Evolutionary conservation across 1,284 basidiomycete genomes (phyloP), one percentile per base, ranked within the genome.

Genomic region (Bjerkandera adusta): DNA sequence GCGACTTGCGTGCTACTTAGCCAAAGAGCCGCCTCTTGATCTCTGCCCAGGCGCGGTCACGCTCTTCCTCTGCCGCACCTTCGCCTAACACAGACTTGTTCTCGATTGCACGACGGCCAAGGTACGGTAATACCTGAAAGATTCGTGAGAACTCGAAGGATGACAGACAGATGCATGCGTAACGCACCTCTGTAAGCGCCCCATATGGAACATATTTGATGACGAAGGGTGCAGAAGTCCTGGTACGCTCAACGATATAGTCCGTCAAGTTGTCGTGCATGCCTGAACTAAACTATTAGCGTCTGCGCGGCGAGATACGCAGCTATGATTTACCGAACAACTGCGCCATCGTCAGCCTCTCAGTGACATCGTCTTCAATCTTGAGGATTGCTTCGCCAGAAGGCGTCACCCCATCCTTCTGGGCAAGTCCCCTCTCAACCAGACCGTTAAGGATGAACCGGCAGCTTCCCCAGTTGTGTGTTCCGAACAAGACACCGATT

Each of bases 161-260:
- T 39, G 20, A 34, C 7, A 41, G 16, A 16, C 7, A 5, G 44
- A 27, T 5, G 15, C 5, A 49, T 10, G 35, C 35, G 24, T 8
- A 38, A 18, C 16, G 48, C 35, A 81, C 84, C 57, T 89, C 88
- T 10, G 71, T 69, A n/a, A 91, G 69, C n/a, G 77, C 76, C 8
- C 92, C 91, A 57, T 94, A 95, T 0, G 92, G 90, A 15, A 92
- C 73, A 61, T 91, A 83, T 75, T 93, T 94, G 67, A 92, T 75
- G 1, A 89, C 81, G 49, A 90, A 78, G 0, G 91, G 92, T 11
- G 78, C 69, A 4, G 66, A 62, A 3, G 79, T 73, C 38, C 69
- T 71, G 16, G 82, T 83, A 35, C 72, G 73, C 7, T 69, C 66
- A 5, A 82, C 81, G 24, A 95, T 71, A 51, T 79, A 74, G 55